Evolutionary conservation across 2,329 filamentous ascomycete species (phyloP), one percentile per base, ranked within the genome.

Genomic region (Fusarium aywerte): DNA sequence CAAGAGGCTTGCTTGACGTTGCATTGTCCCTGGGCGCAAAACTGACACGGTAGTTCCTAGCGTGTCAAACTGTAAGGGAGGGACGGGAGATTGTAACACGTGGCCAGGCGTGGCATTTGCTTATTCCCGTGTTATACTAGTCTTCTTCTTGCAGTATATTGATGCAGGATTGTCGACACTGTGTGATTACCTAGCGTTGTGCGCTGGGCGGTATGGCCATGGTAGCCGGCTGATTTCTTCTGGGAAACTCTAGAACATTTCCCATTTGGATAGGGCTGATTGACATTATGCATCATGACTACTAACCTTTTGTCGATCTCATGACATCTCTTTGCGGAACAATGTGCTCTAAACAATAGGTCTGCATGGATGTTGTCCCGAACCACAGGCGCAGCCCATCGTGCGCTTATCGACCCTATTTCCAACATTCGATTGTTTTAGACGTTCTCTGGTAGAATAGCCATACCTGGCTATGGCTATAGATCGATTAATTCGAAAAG

Each of bases 81-180:
- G 50, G 50, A 53, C 39, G 50, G 50, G 50, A 33, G 29, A 23
- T 6, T 35, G 39, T 10, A 12, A n/a, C 50, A 53, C 29, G 50
- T 53, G 50, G 50, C 21, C 21, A 49, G 21, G 45, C n/a, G 32
- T 38, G 9, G 25, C 38, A 4, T 16, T 38, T 35, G 21, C 16
- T 49, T 38, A 25, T 49, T 49, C n/a, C 32, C 45, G n/a, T 27
- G 12, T 10, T n/a, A 38, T 49, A 21, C 21, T 9, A 49, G 45
- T 23, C 4, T 20, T 10, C 2, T 38, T 12, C 9, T 11, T 38
- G 12, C 8, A 16, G n/a, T 29, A 29, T 9, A 4, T 29, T 43
- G 40, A 15, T 20, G 9, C 21, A 36, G n/a, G 15, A 15, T 4
- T 49, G 13, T 20, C 6, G 12, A 49, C 32, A 49, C 45, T 48